phyloP scores from a whole-genome alignment of 768 basidiomycete species.

The Asterophora lycoperdoides region DNA sequence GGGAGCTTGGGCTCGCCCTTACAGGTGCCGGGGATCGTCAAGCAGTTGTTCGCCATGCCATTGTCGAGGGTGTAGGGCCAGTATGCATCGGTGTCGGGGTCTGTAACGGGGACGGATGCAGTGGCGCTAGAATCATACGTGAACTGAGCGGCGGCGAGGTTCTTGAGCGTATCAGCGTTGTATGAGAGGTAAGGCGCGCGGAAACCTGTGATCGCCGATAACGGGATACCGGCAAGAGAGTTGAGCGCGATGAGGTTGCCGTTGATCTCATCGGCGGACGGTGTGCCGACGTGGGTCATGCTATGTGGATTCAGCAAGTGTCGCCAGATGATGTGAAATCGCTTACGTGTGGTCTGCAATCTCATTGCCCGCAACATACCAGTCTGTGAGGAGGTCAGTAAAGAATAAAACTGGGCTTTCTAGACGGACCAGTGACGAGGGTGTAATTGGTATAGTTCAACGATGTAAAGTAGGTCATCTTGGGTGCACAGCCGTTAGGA shows the following conservation, averaged over 20 bases:
- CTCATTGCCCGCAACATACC: conserved; percentile 80
- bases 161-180: conserved; percentile 54
- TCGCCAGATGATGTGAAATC: not conserved
- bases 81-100: conserved; percentile 63
- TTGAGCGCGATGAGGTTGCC: conserved; percentile 79
- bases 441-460: conserved; percentile 74
- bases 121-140: conserved; percentile 67
- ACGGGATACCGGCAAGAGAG: conserved; percentile 71
- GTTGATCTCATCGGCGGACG: conserved; percentile 61
- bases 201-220: conserved; percentile 63
- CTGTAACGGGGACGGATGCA: conserved; percentile 62
- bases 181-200: conserved; percentile 75
- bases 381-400: conserved; percentile 39
- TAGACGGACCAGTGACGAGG: conserved; percentile 50
- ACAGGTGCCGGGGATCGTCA: conserved; percentile 51
- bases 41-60: conserved; percentile 76
- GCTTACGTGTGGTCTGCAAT: conserved; percentile 75
- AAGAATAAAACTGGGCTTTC: not conserved
- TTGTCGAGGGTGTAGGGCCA: conserved; percentile 84
- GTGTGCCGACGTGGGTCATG: conserved; percentile 74
- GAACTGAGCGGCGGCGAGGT: conserved; percentile 53
- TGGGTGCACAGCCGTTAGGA: conserved; percentile 70
- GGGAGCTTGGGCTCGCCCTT: conserved; percentile 67
- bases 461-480: conserved; percentile 75
- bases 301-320: conserved; percentile 27